Evolutionary conservation across 768 basidiomycete genomes (phyloP).

Genomic region (Termitomyces eurrhizus): DNA sequence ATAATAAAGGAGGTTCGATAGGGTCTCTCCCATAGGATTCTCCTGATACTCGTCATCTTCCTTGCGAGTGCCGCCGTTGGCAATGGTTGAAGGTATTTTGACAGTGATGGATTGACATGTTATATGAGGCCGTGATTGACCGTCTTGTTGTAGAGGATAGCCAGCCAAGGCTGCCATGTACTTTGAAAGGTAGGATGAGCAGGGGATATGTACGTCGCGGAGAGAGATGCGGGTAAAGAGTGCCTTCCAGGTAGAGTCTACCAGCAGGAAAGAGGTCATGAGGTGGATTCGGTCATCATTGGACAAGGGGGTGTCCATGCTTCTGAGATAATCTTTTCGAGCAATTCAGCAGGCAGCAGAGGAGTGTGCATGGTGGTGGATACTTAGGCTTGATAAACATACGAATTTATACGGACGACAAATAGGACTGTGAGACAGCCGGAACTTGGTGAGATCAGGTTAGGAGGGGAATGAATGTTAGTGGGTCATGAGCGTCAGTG

Average conservation of each 20-base stretch:
- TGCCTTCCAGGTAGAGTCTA: conserved; percentile 25
- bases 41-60: neutral
- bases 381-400: neutral
- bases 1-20: conserved; percentile 19
- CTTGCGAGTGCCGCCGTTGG: neutral
- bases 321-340: conserved; percentile 23
- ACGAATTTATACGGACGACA: neutral
- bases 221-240: conserved; percentile 27
- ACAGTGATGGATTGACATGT: conserved; percentile 11
- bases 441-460: conserved; percentile 1
- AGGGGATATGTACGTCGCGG: conserved; percentile 29
- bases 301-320: conserved; percentile 26
- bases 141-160: neutral
- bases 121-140: conserved; percentile 2
- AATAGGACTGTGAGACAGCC: conserved; percentile 2
- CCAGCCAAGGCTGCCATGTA: conserved; percentile 13
- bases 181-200: conserved; percentile 18
- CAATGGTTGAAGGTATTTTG: conserved; percentile 6
- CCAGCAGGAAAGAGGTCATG: conserved; percentile 25
- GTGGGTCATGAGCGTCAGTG: too few species aligned
- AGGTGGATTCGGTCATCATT: conserved; percentile 25
- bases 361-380: neutral
- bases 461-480: neutral
- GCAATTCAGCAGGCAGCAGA: conserved; percentile 8
- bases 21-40: conserved; percentile 13